Percentiles rank a stretch among this genome's conserved stretches.
These are phyloP conservation scores for Fagus sylvatica DNA, from an alignment of 306 rosid genomes.

Conservation along the genomic window DNA sequence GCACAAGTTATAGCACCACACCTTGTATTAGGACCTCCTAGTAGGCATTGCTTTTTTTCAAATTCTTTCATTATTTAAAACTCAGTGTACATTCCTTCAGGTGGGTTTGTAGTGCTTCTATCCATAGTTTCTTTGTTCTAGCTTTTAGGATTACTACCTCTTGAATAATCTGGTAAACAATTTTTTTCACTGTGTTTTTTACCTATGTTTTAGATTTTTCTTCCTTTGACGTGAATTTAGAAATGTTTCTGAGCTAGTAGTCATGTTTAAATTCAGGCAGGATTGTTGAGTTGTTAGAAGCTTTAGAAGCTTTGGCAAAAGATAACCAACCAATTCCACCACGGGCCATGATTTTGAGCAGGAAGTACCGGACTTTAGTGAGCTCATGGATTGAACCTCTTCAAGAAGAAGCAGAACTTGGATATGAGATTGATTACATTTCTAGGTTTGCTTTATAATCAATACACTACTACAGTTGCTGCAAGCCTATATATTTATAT, in stretches of 20 bases:
- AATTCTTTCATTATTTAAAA: neutral
- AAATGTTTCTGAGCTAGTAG: constrained; percentile 25
- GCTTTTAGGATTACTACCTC: neutral
- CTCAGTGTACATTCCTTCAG: neutral
- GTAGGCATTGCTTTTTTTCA: neutral
- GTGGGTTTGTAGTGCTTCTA: neutral
- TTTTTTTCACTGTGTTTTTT: neutral
- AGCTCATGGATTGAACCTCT: constrained; percentile 99
- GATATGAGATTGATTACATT: constrained; percentile 90
- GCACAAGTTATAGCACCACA: neutral
- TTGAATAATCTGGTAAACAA: neutral
- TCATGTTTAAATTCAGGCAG: constrained; percentile 64
- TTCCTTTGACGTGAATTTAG: neutral
- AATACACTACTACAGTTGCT: constrained; percentile 20
- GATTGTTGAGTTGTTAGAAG: constrained; percentile 81
- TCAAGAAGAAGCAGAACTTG: constrained; percentile 97
- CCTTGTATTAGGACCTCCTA: neutral
- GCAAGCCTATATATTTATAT: constrained; percentile 1
- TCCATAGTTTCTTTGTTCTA: neutral
- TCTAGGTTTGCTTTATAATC: constrained; percentile 59
- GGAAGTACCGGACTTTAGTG: constrained; percentile 87
- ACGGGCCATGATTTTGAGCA: constrained; percentile 93
- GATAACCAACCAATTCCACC: constrained; percentile 80
- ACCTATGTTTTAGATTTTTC: neutral
- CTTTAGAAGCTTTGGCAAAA: constrained; percentile 77